Conservation (phyloP, 805 yeast species). For the Cyberlindnera bimundalis region DNA sequence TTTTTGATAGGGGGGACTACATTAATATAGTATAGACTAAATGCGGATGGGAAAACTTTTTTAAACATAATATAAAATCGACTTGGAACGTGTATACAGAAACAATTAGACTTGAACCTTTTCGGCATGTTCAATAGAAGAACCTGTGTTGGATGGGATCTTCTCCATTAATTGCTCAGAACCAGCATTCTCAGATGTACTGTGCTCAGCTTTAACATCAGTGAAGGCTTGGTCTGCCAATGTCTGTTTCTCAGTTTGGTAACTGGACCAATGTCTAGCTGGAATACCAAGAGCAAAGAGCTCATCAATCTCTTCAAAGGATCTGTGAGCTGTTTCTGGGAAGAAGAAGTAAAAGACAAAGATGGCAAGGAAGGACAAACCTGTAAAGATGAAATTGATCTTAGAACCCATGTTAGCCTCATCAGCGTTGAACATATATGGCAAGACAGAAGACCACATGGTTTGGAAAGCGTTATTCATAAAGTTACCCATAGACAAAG, state of each 20-base stretch:
- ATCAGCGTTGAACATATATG: conserved; percentile 43
- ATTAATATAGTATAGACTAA: too few relatives aligned
- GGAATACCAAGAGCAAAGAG: conserved; percentile 37
- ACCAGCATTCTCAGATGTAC: conserved; percentile 1
- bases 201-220: conserved; percentile 8
- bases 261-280: conserved; percentile 28
- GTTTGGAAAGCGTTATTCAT: conserved; percentile 31
- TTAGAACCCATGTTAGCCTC: conserved; percentile 41
- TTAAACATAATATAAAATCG: neutral
- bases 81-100: neutral
- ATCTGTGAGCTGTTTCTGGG: conserved; percentile 53
- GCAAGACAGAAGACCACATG: conserved; percentile 36
- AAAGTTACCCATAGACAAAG: conserved; percentile 33
- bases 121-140: too few relatives aligned
- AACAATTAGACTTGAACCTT: neutral
- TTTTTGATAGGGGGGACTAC: too few relatives aligned
- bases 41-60: too few relatives aligned
- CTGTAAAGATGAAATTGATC: conserved; percentile 43
- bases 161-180: conserved; percentile 4
- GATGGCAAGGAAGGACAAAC: conserved; percentile 28
- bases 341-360: conserved; percentile 44
- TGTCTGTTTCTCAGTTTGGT: conserved; percentile 9
- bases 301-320: conserved; percentile 54
- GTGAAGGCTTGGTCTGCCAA: conserved; percentile 6
- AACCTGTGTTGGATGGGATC: neutral